Evolutionary conservation across 2,329 filamentous ascomycete species (phyloP).

Genomic region (Colletotrichum theobromicola): DNA sequence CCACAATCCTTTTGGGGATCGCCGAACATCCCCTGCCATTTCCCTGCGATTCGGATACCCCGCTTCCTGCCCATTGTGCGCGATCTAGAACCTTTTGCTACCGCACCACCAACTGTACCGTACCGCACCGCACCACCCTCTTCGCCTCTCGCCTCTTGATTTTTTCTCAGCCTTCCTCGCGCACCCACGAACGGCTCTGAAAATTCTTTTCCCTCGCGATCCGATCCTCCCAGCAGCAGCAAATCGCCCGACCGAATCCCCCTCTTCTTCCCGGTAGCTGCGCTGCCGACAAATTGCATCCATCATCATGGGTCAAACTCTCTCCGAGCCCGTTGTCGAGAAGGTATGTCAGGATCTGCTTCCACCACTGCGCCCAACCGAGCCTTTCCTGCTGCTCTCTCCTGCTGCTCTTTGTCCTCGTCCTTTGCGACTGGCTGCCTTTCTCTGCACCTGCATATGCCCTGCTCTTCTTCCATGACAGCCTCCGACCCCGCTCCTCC

Average conservation of each 20-base stretch:
- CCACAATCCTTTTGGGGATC: conserved; percentile 17
- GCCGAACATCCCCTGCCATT: conserved; percentile 20
- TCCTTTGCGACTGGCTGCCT: neutral
- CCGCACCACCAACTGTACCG: conserved; percentile 15
- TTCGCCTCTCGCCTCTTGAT: conserved; percentile 5
- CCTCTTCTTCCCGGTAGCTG: conserved; percentile 27
- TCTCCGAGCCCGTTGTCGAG: conserved; percentile 98
- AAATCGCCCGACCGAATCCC: conserved; percentile 9
- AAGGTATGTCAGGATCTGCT: conserved; percentile 74
- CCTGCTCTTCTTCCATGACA: neutral
- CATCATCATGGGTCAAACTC: conserved; percentile 91
- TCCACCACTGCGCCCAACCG: neutral
- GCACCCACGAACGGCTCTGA: conserved; percentile 13
- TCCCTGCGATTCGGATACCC: conserved; percentile 24
- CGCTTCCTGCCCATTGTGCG: conserved; percentile 26
- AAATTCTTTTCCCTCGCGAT: neutral
- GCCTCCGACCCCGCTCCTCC: neutral
- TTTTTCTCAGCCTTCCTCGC: conserved; percentile 13
- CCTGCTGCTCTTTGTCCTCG: neutral
- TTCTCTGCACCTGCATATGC: neutral
- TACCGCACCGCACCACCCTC: conserved; percentile 1
- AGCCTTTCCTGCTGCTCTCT: neutral
- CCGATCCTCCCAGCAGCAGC: neutral
- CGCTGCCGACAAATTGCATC: conserved; percentile 30
- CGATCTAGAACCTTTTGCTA: conserved; percentile 27